Base-by-base conservation (phyloP, 345 rosid species). In the Eutrema yunnanense region DNA sequence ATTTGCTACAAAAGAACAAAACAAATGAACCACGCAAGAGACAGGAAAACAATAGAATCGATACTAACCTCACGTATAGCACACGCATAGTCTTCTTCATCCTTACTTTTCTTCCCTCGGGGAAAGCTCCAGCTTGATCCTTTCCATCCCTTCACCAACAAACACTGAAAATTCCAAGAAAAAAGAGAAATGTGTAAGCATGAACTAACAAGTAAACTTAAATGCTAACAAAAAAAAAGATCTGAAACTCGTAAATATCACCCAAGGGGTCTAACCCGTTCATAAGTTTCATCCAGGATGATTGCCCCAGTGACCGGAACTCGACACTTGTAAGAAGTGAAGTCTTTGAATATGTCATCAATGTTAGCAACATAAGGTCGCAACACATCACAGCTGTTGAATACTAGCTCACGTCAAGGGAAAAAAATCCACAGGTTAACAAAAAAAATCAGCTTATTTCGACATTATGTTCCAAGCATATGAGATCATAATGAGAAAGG, bases 91-190 rank as follows among this genome's bases (percentile, higher is more conserved):
- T 96, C 99, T 81, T 96, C 99, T 82, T 96, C 99, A 56, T 96
- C 97, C 71, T 96, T 96, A 79, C 88, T 96, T 87, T 92, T 92
- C 81, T 96, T 96, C n/a, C 99, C 98, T 33, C 99, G 90, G 22
- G 99, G 98, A 71, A 96, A 96, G 86, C 98, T 92, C 99, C 98
- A 96, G 84, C 99, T 96, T 3, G 96, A 82, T 55, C 98, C 99
- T 87, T 90, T 96, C 99, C 99, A 92, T 67, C 97, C 99, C 81
- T 96, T 96, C 67, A 96, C 99, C 69, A 96, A 84, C 80, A 96
- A 54, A 79, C 97, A 90, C 98, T 89, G 75, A 69, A 62, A 79
- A 59, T 49, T 27, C 47, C 71, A 84, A 44, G 16, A 66, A 13
- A 43, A 49, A 16, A 9, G 1, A 47, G 14, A 47, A 49, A 49